Base-by-base conservation (phyloP, 2,329 filamentous ascomycete species). In the Clarireedia hainanense region DNA sequence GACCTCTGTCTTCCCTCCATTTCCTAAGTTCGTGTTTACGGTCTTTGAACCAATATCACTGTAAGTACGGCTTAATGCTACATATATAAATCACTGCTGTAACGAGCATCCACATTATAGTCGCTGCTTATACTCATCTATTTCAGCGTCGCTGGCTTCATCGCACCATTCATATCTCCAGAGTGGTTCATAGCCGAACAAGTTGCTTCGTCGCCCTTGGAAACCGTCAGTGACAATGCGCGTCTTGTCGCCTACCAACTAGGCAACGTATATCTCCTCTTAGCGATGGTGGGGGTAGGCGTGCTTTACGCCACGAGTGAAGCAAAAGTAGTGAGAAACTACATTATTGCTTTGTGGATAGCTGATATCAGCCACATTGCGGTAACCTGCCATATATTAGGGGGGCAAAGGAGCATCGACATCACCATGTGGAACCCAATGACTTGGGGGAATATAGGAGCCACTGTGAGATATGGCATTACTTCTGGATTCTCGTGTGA, bases 381-480 rank as follows among this genome's bases (percentile, higher is more conserved):
- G 50, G 75, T 84, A 58, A 86, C 80, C 15, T 81, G 79, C 57
- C 71, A 73, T 64, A 77, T 75, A 6, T 74, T 89, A 60, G 85
- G 83, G 7, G 74, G 73, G 66, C 74, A 79, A 9, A 72, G 71
- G 36, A 75, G 80, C 47, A 59, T 79, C 46, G 76, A 81, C 61
- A 70, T 85, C 10, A 70, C 65, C 4, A 71, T 69, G 23, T 90
- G 86, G 86, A 89, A 88, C 67, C 73, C 78, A 36, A 79, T 86
- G 74, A 79, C 83, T n/a, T 88, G 83, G 81, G 87, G 86, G 2
- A 90, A 90, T 64, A 75, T 91, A 59, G 84, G 78, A 6, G 76
- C 78, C 50, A 89, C 86, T 26, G 79, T 83, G 63, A 71, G 60
- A 39, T 17, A 37, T 51, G 7, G n/a, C 10, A 4, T 24, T 43